Percentiles rank a stretch among this genome's conserved stretches.
Conservation (phyloP, 1,284 basidiomycete genomes). For the Stereum hirsutum region DNA sequence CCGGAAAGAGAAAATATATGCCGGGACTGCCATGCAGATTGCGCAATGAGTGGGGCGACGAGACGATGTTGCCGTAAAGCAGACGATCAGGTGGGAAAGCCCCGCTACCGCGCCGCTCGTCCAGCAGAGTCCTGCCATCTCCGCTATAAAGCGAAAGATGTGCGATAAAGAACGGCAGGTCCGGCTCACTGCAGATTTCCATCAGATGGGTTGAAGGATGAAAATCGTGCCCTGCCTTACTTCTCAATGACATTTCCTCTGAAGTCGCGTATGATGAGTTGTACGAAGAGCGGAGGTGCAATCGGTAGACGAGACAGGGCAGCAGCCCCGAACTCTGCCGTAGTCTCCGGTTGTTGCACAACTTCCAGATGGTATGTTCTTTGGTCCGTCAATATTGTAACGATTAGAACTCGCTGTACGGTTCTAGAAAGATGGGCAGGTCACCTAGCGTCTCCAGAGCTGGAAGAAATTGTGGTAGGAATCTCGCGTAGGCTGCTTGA, state of each 20-base stretch:
- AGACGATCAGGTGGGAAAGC: constrained; percentile 42
- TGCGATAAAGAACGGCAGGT: constrained; percentile 77
- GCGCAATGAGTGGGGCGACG: constrained; percentile 68
- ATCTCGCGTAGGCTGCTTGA: too few species aligned
- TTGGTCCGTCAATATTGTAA: background rate
- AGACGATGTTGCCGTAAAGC: constrained; percentile 79
- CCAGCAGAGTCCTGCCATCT: constrained; percentile 47
- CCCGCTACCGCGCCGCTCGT: constrained; percentile 40
- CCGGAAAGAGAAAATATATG: constrained; percentile 83
- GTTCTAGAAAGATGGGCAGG: background rate
- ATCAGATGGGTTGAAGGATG: constrained; percentile 3
- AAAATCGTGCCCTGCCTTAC: constrained; percentile 34
- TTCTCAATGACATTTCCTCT: constrained; percentile 56
- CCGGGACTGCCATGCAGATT: constrained; percentile 72
- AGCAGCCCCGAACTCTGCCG: constrained; percentile 70
- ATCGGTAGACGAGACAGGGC: constrained; percentile 75
- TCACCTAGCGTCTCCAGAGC: background rate
- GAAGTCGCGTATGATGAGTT: constrained; percentile 65
- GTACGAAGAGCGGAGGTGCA: constrained; percentile 72
- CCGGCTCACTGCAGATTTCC: constrained; percentile 48
- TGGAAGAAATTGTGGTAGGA: background rate
- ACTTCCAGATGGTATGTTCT: constrained; percentile 71
- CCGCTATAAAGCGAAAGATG: constrained; percentile 64
- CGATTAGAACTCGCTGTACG: background rate
- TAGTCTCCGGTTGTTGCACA: constrained; percentile 70